phyloP scores from a whole-genome alignment of 139 green algal species.

The Ostreobium quekettii region DNA sequence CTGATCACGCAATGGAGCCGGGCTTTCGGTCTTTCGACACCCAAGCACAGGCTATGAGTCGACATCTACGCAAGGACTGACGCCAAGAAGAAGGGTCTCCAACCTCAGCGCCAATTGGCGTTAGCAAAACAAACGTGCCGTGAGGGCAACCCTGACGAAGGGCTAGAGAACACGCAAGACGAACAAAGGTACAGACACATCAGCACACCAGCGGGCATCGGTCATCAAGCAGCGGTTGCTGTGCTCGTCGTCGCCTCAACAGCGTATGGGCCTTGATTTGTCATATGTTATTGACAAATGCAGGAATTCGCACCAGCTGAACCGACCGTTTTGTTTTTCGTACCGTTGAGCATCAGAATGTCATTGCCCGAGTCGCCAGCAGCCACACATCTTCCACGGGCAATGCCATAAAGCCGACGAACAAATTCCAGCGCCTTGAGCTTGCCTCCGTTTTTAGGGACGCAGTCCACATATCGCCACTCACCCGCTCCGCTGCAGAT shows the following conservation, averaged over 20 bases:
- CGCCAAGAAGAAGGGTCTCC: too few relatives aligned
- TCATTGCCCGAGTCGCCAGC: conserved; percentile 78
- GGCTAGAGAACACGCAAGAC: too few relatives aligned
- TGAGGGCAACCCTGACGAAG: too few relatives aligned
- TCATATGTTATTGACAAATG: neutral
- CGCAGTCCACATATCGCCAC: conserved; percentile 71
- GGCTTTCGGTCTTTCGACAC: too few relatives aligned
- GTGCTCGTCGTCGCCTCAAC: too few relatives aligned
- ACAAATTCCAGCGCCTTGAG: conserved; percentile 64
- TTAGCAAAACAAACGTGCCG: too few relatives aligned
- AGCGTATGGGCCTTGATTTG: neutral
- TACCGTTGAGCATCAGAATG: conserved; percentile 64
- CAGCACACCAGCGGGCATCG: neutral
- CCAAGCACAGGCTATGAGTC: too few relatives aligned
- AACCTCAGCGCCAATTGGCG: too few relatives aligned
- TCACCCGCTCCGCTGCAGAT: conserved; percentile 58
- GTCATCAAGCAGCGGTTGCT: neutral
- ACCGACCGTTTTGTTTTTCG: neutral
- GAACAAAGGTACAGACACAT: neutral
- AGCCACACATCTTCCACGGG: conserved; percentile 43
- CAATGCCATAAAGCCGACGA: conserved; percentile 51
- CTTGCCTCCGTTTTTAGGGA: conserved; percentile 57
- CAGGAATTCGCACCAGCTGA: neutral
- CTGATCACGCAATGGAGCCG: too few relatives aligned
- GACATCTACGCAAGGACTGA: too few relatives aligned